Conservation (phyloP, 345 rosid genomes). For the Camelina sativa region DNA sequence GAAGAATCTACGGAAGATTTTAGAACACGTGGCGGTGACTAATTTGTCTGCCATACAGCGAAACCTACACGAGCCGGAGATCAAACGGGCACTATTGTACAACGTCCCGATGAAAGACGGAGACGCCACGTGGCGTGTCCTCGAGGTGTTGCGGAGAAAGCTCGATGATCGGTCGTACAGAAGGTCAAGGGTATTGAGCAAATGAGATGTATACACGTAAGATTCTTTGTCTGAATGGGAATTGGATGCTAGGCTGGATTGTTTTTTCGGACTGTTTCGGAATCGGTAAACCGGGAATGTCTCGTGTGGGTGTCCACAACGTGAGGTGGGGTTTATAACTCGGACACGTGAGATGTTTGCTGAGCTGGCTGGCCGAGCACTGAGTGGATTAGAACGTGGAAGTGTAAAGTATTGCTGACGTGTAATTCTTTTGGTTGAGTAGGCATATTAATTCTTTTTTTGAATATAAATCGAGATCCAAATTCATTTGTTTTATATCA, state of each 20-base stretch:
- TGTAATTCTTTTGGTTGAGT: slow-evolving; percentile 43
- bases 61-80: slow-evolving; percentile 65
- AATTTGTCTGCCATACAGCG: slow-evolving; percentile 71
- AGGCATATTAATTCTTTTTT: slow-evolving; percentile 36
- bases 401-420: slow-evolving; percentile 43
- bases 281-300: slow-evolving; percentile 26
- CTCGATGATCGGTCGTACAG: slow-evolving; percentile 56
- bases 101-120: slow-evolving; percentile 58
- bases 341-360: slow-evolving; percentile 44
- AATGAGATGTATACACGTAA: slow-evolving; percentile 45
- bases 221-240: slow-evolving; percentile 35
- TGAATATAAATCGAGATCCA: slow-evolving; percentile 25
- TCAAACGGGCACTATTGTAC: slow-evolving; percentile 70
- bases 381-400: slow-evolving; percentile 35
- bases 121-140: slow-evolving; percentile 89
- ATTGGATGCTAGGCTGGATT: slow-evolving; percentile 50
- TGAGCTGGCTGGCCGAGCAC: slow-evolving; percentile 30
- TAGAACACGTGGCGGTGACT: slow-evolving; percentile 75
- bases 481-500: too few relatives aligned
- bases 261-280: slow-evolving; percentile 12
- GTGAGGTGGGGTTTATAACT: slow-evolving; percentile 10
- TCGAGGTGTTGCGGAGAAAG: slow-evolving; percentile 55
- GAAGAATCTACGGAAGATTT: slow-evolving; percentile 55
- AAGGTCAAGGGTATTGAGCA: slow-evolving; percentile 48
- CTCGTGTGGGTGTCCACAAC: slow-evolving; percentile 40